These are phyloP conservation scores for Rhizophagus prolifer DNA, from an alignment of 192 early-diverging fungal species.

Conservation along the genomic window DNA sequence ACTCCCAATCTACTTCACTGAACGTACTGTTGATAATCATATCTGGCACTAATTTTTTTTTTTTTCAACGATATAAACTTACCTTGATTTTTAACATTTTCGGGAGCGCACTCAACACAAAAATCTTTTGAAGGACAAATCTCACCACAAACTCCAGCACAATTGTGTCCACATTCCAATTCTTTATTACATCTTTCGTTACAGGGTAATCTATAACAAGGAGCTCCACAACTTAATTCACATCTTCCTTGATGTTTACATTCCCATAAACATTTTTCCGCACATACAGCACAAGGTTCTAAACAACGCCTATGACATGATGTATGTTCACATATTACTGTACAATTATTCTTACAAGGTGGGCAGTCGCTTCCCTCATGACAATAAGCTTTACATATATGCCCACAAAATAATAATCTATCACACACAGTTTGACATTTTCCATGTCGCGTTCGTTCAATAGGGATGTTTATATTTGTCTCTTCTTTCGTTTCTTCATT, in stretches of 20 bases:
- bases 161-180: constrained; percentile 52
- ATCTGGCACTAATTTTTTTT: too few relatives aligned
- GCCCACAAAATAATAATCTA: constrained; percentile 35
- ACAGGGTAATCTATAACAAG: constrained; percentile 59
- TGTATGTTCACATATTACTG: constrained; percentile 40
- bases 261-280: constrained; percentile 48
- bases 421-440: constrained; percentile 17
- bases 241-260: constrained; percentile 53
- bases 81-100: constrained; percentile 24
- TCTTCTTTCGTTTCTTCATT: too few relatives aligned
- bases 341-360: constrained; percentile 42
- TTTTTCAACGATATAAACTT: too few relatives aligned
- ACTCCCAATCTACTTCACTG: too few relatives aligned
- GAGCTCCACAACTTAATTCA: constrained; percentile 51
- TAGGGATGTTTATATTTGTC: neutral
- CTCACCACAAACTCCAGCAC: constrained; percentile 53
- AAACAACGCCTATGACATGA: constrained; percentile 41
- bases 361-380: constrained; percentile 22
- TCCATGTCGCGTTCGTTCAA: constrained; percentile 13
- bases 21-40: too few relatives aligned
- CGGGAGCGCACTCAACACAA: constrained; percentile 41
- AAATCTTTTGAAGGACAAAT: constrained; percentile 32
- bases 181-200: constrained; percentile 44
- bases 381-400: constrained; percentile 21
- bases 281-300: constrained; percentile 45